Evolutionary conservation across 257 asterid genomes (phyloP).

Genomic region (Lithospermum erythrorhizon): DNA sequence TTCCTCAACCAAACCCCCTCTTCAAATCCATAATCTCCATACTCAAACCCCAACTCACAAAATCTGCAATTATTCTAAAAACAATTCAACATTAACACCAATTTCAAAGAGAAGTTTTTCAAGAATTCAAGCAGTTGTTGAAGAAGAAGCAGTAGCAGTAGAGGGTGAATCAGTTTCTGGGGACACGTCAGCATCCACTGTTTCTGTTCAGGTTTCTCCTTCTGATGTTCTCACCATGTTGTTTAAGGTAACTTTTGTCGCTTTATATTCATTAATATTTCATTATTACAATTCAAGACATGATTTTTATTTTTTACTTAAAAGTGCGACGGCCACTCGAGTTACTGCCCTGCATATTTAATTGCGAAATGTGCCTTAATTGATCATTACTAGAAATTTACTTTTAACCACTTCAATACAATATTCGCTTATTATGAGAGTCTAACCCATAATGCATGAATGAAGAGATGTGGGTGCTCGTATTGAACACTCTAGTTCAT

Average conservation of each 20-base stretch:
- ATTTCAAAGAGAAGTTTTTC: conserved; percentile 4
- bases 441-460: too few relatives aligned
- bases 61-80: conserved; percentile 1
- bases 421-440: too few relatives aligned
- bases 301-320: too few relatives aligned
- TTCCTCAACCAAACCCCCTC: conserved; percentile 10
- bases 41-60: neutral
- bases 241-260: conserved; percentile 41
- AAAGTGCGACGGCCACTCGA: too few relatives aligned
- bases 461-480: too few relatives aligned
- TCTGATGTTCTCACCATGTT: conserved; percentile 85
- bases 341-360: too few relatives aligned
- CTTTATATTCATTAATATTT: neutral
- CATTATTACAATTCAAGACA: neutral
- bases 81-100: conserved; percentile 15
- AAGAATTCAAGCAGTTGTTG: conserved; percentile 22
- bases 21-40: conserved; percentile 6
- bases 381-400: too few relatives aligned
- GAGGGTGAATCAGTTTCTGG: conserved; percentile 2
- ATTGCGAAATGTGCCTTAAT: too few relatives aligned
- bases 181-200: conserved; percentile 26
- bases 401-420: too few relatives aligned
- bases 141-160: conserved; percentile 27
- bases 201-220: conserved; percentile 75
- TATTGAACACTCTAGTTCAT: too few relatives aligned